phyloP scores from a whole-genome alignment of 352 stramenopile species.

The Phytophthora pini region DNA sequence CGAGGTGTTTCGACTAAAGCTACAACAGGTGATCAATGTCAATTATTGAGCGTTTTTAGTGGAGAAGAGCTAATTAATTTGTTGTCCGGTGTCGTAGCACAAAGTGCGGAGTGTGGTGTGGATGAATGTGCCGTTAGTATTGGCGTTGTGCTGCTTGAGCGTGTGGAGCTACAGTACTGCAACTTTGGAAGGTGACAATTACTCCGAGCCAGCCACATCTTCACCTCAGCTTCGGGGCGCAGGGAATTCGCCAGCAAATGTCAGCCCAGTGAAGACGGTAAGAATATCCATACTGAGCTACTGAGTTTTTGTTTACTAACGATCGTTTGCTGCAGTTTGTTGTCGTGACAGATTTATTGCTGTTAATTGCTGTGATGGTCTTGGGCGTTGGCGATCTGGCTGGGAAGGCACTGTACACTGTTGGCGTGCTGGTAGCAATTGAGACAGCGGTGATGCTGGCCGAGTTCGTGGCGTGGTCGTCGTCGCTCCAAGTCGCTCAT shows the following conservation, averaged over 20 bases:
- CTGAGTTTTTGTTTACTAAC: not conserved
- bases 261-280: slow-evolving; percentile 40
- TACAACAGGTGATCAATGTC: slow-evolving; percentile 41
- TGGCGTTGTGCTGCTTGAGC: slow-evolving; percentile 49
- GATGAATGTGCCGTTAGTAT: slow-evolving; percentile 41
- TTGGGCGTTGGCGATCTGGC: slow-evolving; percentile 42
- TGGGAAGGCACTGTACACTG: slow-evolving; percentile 46
- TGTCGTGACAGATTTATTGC: slow-evolving; percentile 49
- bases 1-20: slow-evolving; percentile 36
- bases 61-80: not conserved
- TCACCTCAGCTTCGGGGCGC: slow-evolving; percentile 28
- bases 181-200: slow-evolving; percentile 7
- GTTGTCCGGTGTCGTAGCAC: slow-evolving; percentile 24
- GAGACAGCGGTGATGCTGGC: slow-evolving; percentile 50
- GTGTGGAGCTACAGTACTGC: slow-evolving; percentile 40
- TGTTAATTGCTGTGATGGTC: slow-evolving; percentile 52
- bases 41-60: no score
- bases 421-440: slow-evolving; percentile 45
- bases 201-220: not conserved
- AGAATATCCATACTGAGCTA: not conserved
- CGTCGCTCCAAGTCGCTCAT: slow-evolving; percentile 43
- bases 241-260: slow-evolving; percentile 4
- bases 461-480: slow-evolving; percentile 40
- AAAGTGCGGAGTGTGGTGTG: slow-evolving; percentile 45
- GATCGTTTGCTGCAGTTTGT: slow-evolving; percentile 43